Percentiles rank a stretch among this genome's conserved stretches.
These are phyloP conservation scores for Raddia distichophylla DNA, from an alignment of 176 grass and related monocot genomes.

Conservation along the genomic window DNA sequence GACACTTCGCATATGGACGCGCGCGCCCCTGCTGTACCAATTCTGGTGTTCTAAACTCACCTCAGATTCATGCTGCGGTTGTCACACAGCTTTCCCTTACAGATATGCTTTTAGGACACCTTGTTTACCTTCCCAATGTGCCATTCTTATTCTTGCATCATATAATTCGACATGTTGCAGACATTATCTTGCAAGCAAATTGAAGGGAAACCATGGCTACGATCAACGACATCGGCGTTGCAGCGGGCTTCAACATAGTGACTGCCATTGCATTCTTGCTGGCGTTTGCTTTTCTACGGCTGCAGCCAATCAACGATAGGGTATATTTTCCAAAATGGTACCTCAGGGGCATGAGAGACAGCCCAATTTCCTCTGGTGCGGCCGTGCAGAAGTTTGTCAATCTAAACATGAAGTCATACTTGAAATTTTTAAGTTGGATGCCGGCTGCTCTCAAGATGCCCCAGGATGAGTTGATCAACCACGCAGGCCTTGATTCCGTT, in stretches of 20 bases:
- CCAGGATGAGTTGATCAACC: slow-evolving; percentile 86
- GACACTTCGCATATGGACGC: background rate
- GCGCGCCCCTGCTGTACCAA: background rate
- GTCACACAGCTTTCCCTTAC: background rate
- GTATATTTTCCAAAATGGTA: slow-evolving; percentile 99
- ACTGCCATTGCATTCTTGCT: slow-evolving; percentile 65
- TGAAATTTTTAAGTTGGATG: slow-evolving; percentile 80
- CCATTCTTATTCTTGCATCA: background rate
- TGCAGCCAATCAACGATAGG: slow-evolving; percentile 96
- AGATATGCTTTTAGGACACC: background rate
- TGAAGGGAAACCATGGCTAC: slow-evolving; percentile 61
- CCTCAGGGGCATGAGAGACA: slow-evolving; percentile 81
- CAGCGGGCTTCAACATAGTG: slow-evolving; percentile 71
- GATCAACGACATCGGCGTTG: slow-evolving; percentile 55
- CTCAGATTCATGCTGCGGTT: background rate
- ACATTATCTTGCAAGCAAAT: background rate
- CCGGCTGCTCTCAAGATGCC: slow-evolving; percentile 83
- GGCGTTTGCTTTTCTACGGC: slow-evolving; percentile 78
- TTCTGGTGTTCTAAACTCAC: background rate
- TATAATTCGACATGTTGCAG: background rate
- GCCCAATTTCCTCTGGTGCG: slow-evolving; percentile 51
- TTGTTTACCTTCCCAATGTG: background rate
- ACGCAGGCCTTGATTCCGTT: slow-evolving; percentile 93
- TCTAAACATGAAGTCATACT: slow-evolving; percentile 64
- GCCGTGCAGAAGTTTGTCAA: slow-evolving; percentile 81